Evolutionary conservation across 805 yeast genomes (phyloP).

Genomic region (Candida boleticola): DNA sequence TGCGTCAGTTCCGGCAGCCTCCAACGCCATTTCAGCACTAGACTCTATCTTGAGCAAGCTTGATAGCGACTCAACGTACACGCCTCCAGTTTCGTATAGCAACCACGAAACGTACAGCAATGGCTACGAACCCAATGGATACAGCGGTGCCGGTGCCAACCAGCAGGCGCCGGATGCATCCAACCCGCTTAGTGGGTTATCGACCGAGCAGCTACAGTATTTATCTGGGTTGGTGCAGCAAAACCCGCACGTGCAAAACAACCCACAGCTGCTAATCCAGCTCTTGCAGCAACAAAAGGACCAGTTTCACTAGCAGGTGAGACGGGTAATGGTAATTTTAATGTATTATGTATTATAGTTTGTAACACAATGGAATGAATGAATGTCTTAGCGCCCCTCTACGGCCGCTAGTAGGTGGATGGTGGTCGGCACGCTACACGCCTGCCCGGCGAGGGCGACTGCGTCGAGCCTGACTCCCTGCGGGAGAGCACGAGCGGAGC

Average conservation of each 20-base stretch:
- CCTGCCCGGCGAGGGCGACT: too few relatives aligned
- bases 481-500: too few relatives aligned
- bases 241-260: conserved; percentile 15
- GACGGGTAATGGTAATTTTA: too few relatives aligned
- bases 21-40: conserved; percentile 8
- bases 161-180: background rate
- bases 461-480: too few relatives aligned
- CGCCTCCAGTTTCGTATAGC: background rate
- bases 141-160: background rate
- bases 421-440: too few relatives aligned
- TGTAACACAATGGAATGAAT: too few relatives aligned
- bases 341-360: background rate
- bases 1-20: background rate
- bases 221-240: conserved; percentile 13
- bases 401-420: too few relatives aligned
- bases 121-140: background rate
- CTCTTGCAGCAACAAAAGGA: conserved; percentile 10
- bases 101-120: background rate
- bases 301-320: background rate
- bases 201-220: conserved; percentile 11
- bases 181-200: background rate
- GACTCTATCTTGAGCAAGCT: conserved; percentile 26
- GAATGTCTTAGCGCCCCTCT: too few relatives aligned
- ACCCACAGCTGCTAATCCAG: conserved; percentile 11
- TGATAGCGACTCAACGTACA: conserved; percentile 11